Percentiles rank a stretch among this genome's conserved stretches.
Evolutionary conservation across 352 stramenopile species (phyloP).

Genomic region (Aphanomyces euteiches): DNA sequence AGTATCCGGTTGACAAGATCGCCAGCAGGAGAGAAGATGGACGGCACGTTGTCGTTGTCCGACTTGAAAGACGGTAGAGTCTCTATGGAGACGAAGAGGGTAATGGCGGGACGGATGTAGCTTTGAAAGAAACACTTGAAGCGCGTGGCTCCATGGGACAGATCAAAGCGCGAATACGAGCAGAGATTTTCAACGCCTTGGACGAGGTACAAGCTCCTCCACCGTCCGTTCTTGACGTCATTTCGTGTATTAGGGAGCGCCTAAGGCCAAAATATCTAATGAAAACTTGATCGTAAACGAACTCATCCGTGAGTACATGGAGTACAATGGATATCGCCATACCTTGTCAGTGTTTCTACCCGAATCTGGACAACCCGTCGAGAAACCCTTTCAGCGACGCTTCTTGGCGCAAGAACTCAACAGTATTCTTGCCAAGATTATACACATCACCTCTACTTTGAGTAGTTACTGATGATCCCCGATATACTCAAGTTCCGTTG

Average conservation of each 20-base stretch:
- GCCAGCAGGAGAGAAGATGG: background rate
- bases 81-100: too few species aligned
- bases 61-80: conserved; percentile 56
- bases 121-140: conserved; percentile 80
- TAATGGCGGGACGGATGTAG: conserved; percentile 33
- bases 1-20: too few species aligned
- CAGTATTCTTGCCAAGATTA: conserved; percentile 35
- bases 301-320: conserved; percentile 91
- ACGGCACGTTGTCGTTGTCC: conserved; percentile 36
- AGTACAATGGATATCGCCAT: conserved; percentile 91
- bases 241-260: conserved; percentile 33
- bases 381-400: conserved; percentile 68
- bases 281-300: conserved; percentile 94
- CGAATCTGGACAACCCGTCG: conserved; percentile 77
- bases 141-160: conserved; percentile 67
- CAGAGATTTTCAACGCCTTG: conserved; percentile 79
- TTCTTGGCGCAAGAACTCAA: conserved; percentile 83
- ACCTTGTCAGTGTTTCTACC: conserved; percentile 83
- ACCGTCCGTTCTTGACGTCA: background rate
- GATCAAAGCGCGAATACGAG: conserved; percentile 80
- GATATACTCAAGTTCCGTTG: conserved; percentile 68
- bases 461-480: conserved; percentile 57
- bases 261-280: conserved; percentile 81
- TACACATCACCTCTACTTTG: conserved; percentile 2
- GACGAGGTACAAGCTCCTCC: conserved; percentile 50